Conservation (phyloP, 2,329 filamentous ascomycete species). For the Penicillium vulpinum region DNA sequence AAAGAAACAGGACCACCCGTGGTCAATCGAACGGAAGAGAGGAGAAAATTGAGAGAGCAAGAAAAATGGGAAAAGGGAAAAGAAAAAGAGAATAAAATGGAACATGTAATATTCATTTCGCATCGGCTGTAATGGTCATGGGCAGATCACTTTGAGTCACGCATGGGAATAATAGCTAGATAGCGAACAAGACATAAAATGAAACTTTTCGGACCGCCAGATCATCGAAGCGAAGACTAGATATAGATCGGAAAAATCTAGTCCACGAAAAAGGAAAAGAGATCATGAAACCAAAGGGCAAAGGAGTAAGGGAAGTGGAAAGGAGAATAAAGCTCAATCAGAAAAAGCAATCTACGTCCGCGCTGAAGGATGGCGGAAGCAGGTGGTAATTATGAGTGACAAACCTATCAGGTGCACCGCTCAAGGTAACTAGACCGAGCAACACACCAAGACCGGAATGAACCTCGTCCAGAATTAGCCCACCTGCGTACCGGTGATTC, state of each 20-base stretch:
- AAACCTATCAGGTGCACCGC: background rate
- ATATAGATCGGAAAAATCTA: constrained; percentile 31
- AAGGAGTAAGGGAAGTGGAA: constrained; percentile 17
- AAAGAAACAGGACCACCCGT: constrained; percentile 17
- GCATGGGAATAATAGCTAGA: constrained; percentile 37
- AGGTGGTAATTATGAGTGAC: constrained; percentile 9
- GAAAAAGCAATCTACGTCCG: constrained; percentile 10
- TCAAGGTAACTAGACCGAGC: constrained; percentile 1
- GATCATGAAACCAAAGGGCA: constrained; percentile 31
- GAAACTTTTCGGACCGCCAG: constrained; percentile 42
- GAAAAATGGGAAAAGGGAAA: constrained; percentile 2
- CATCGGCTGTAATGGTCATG: constrained; percentile 38
- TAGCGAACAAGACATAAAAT: constrained; percentile 27
- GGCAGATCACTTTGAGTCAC: constrained; percentile 36
- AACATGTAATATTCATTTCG: constrained; percentile 32
- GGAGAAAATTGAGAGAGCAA: constrained; percentile 2
- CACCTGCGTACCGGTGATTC: constrained; percentile 12
- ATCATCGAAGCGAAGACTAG: constrained; percentile 37
- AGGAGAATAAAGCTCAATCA: constrained; percentile 13
- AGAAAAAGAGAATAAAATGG: constrained; percentile 8
- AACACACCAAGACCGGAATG: background rate
- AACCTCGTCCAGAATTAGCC: constrained; percentile 6
- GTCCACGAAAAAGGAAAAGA: constrained; percentile 28
- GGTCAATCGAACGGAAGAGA: constrained; percentile 11
- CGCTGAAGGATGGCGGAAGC: background rate